phyloP scores from a whole-genome alignment of 106 monocot species.

The Gastrodia elata region DNA sequence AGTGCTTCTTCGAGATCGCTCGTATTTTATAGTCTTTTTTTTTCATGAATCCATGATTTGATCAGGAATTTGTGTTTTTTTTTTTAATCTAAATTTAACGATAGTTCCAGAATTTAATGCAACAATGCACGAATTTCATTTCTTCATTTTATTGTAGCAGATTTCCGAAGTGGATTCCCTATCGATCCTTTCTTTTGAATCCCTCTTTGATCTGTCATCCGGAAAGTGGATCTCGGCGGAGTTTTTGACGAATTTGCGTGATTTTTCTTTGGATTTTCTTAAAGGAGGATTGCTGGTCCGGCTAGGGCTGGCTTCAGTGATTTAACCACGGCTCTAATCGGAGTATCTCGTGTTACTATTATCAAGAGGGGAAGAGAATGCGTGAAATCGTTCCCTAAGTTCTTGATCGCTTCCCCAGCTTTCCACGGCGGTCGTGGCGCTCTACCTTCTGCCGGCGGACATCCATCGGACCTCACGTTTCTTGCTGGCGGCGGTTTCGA shows the following conservation, averaged over 20 bases:
- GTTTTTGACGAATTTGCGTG: not conserved
- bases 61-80: too few species aligned
- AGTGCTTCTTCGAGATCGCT: too few species aligned
- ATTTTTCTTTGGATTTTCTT: not conserved
- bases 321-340: conserved; percentile 65
- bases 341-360: conserved; percentile 39
- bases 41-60: too few species aligned
- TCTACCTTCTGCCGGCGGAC: conserved; percentile 87
- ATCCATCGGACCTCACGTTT: conserved; percentile 78
- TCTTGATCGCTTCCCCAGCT: conserved; percentile 74
- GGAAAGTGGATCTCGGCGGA: not conserved
- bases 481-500: conserved; percentile 76
- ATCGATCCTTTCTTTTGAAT: not conserved
- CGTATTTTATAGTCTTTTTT: too few species aligned
- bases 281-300: conserved; percentile 46
- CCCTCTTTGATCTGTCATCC: not conserved
- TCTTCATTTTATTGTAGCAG: too few species aligned
- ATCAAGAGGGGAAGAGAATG: conserved; percentile 65
- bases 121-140: too few species aligned
- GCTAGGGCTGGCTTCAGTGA: conserved; percentile 59
- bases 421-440: conserved; percentile 89
- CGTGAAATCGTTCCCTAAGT: conserved; percentile 50
- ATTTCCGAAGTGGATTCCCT: too few species aligned
- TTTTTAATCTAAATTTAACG: too few species aligned
- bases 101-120: too few species aligned